Percentiles rank a stretch among this genome's conserved stretches.
These are phyloP conservation scores for Scenedesmus sp. DNA, from an alignment of 163 green algal species.

Conservation along the genomic window DNA sequence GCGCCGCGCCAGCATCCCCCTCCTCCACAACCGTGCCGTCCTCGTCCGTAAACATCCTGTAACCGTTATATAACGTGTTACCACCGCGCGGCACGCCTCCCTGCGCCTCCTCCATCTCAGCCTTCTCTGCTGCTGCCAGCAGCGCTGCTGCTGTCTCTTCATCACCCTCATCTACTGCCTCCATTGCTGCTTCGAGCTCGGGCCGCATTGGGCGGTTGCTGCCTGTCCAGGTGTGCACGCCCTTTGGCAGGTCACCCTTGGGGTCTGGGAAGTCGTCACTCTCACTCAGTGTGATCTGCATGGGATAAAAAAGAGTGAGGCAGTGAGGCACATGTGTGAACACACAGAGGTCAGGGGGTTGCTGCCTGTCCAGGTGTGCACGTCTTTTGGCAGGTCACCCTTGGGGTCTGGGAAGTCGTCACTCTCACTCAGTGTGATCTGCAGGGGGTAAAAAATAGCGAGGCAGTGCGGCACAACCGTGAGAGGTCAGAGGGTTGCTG, in stretches of 20 bases:
- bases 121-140: conserved; percentile 18
- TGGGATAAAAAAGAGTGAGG: neutral
- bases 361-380: neutral
- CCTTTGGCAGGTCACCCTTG: conserved; percentile 23
- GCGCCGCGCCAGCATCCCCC: neutral
- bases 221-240: conserved; percentile 25
- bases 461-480: neutral
- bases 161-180: conserved; percentile 27
- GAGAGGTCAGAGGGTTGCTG: neutral
- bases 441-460: neutral
- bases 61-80: conserved; percentile 2
- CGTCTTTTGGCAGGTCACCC: conserved; percentile 16
- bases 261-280: conserved; percentile 52
- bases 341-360: neutral
- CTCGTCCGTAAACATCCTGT: conserved; percentile 36
- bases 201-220: conserved; percentile 1
- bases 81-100: neutral
- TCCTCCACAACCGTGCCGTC: conserved; percentile 28
- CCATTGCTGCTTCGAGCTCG: conserved; percentile 18
- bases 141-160: conserved; percentile 37
- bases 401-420: conserved; percentile 50
- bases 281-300: conserved; percentile 47
- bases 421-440: conserved; percentile 46
- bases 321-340: neutral
- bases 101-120: neutral